phyloP scores from a whole-genome alignment of 75 land plant genomes.

The Pseudotsuga menziesii region DNA sequence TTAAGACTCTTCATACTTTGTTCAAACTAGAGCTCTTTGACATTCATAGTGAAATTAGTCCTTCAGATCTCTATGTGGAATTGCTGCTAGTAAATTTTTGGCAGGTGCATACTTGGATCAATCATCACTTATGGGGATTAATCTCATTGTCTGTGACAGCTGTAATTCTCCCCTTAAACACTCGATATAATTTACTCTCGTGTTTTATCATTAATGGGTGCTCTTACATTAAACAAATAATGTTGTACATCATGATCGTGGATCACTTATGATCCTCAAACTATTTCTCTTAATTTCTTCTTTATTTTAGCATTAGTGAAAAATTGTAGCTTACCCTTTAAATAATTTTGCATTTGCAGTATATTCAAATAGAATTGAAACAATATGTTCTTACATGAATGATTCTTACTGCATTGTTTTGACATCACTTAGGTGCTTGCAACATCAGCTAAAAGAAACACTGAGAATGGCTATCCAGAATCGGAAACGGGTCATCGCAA shows the following conservation, averaged over 20 bases:
- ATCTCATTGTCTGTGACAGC: too few species aligned
- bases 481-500: conserved; percentile 18
- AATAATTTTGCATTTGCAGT: not conserved
- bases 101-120: too few species aligned
- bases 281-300: not conserved
- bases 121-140: too few species aligned
- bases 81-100: too few species aligned
- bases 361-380: not conserved
- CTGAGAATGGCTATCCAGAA: conserved; percentile 20
- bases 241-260: not conserved
- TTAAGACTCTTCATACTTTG: too few species aligned
- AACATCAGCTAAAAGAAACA: conserved; percentile 38
- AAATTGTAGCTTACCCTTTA: not conserved
- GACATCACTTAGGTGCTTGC: conserved; percentile 62
- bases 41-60: too few species aligned
- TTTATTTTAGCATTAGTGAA: not conserved
- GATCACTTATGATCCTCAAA: not conserved
- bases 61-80: too few species aligned
- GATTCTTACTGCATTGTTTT: not conserved
- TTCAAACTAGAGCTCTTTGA: too few species aligned
- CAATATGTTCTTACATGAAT: not conserved
- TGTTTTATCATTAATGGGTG: too few species aligned
- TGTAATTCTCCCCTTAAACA: too few species aligned
- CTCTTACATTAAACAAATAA: not conserved
- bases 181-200: too few species aligned